Base-by-base conservation (phyloP, 2,329 filamentous ascomycete species). In the Huntiella moniliformis region DNA sequence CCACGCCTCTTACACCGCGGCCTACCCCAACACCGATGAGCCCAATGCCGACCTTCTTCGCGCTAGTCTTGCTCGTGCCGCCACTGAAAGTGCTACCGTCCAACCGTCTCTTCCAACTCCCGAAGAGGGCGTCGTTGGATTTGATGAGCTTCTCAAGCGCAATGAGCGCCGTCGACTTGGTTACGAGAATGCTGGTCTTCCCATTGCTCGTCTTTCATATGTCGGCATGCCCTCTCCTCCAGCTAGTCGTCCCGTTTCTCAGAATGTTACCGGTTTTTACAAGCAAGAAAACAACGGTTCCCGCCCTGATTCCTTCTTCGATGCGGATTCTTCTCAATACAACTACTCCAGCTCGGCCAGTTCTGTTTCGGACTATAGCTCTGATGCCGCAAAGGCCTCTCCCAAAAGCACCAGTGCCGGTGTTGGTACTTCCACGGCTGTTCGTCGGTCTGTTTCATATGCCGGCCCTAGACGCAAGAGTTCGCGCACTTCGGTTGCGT, bases 181-280 rank as follows among this genome's bases (percentile, higher is more conserved):
- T 16, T 49, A 49, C 13, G 47, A 49, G 7, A 49, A 42, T 39
- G 41, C 38, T 7, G 47, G 42, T 7, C 43, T 49, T 35, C 47
- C 47, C 13, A 49, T 49, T 32, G 47, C 47, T 16, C 47, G 47
- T 10, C 43, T 49, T n/a, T 45, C 47, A n/a, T 37, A 35, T 17
- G 35, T 37, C 16, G 47, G 47, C 28, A 49, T 49, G 35, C 42
- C 47, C n/a, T 45, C 47, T 13, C 47, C 47, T 4, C 47, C 47
- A 4, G 31, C 38, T 31, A 42, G 43, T 4, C 43, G 47, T 3
- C 47, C 47, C 22, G 44, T 42, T 5, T 49, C 47, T 13, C 47
- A 49, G 17, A 49, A 43, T 7, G 43, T 42, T 6, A 16, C 38
- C 4, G 38, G 38, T 4, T 13, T 16, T 12, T 40, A 49, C 38